These are phyloP conservation scores for Apiotrichum sp. DNA, from an alignment of 1,284 basidiomycete genomes.

Conservation along the genomic window DNA sequence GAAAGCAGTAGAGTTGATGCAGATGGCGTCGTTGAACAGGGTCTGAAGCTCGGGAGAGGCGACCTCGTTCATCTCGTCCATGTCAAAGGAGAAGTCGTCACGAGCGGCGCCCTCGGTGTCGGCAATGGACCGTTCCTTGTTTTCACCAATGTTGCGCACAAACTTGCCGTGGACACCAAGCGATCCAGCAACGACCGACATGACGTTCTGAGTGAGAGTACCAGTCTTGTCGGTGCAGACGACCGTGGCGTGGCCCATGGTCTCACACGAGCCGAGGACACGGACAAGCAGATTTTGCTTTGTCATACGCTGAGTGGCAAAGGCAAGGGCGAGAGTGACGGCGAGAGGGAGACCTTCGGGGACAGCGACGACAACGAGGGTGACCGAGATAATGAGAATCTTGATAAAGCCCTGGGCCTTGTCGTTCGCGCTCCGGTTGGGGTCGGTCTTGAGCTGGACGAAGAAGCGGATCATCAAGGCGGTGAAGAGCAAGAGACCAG, in stretches of 20 bases:
- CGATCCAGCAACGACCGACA: slow-evolving; percentile 94
- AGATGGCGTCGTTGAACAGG: slow-evolving; percentile 79
- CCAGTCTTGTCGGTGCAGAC: slow-evolving; percentile 92
- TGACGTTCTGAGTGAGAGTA: slow-evolving; percentile 84
- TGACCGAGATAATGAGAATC: slow-evolving; percentile 57
- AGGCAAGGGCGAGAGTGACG: slow-evolving; percentile 90
- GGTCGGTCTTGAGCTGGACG: slow-evolving; percentile 66
- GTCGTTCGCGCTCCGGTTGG: slow-evolving; percentile 59
- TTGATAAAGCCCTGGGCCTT: slow-evolving; percentile 68
- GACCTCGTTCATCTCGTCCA: slow-evolving; percentile 59
- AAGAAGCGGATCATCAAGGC: slow-evolving; percentile 93
- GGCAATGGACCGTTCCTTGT: slow-evolving; percentile 67
- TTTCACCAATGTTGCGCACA: slow-evolving; percentile 69
- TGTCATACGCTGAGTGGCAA: slow-evolving; percentile 96
- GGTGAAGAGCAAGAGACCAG: slow-evolving; percentile 74
- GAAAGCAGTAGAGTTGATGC: slow-evolving; percentile 94
- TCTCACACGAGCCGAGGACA: slow-evolving; percentile 92
- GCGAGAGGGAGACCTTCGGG: slow-evolving; percentile 95
- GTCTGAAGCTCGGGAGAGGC: slow-evolving; percentile 60
- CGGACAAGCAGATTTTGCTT: slow-evolving; percentile 90
- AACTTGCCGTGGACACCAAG: slow-evolving; percentile 92
- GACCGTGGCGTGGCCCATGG: slow-evolving; percentile 96
- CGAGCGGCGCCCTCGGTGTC: slow-evolving; percentile 48
- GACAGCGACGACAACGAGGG: slow-evolving; percentile 91
- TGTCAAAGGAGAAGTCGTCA: slow-evolving; percentile 79